Conservation (phyloP, 768 basidiomycete species). For the Mycena floridula region DNA sequence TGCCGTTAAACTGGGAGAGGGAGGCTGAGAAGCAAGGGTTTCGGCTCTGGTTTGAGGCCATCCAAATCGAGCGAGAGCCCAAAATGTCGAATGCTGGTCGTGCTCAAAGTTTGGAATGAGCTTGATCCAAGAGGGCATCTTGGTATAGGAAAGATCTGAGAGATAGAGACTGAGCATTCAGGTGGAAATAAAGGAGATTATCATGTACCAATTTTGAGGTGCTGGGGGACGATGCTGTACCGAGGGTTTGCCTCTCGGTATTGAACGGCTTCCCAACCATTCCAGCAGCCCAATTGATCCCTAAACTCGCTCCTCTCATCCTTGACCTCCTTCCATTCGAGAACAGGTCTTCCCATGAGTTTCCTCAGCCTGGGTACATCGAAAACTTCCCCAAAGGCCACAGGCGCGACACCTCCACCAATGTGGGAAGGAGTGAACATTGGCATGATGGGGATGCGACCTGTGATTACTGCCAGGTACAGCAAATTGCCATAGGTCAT, state of each 20-base stretch:
- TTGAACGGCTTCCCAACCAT: conserved; percentile 43
- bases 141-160: conserved; percentile 48
- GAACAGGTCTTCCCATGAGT: conserved; percentile 36
- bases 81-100: conserved; percentile 39
- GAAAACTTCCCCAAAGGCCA: conserved; percentile 56
- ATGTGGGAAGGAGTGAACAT: conserved; percentile 57
- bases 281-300: conserved; percentile 55
- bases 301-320: conserved; percentile 28
- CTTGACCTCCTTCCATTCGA: conserved; percentile 66
- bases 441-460: conserved; percentile 52
- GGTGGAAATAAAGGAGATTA: conserved; percentile 5
- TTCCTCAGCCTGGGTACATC: conserved; percentile 47
- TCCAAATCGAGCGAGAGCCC: conserved; percentile 38
- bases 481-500: conserved; percentile 69
- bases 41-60: conserved; percentile 37
- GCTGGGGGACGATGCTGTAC: conserved; percentile 26
- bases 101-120: conserved; percentile 37
- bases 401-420: conserved; percentile 37
- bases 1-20: conserved; percentile 32
- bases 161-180: not conserved
- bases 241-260: conserved; percentile 31
- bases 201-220: conserved; percentile 36
- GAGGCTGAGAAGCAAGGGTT: conserved; percentile 30
- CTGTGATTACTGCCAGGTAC: conserved; percentile 52
- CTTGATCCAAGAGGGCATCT: conserved; percentile 42